Percentiles rank a stretch among this genome's conserved stretches.
Conservation (phyloP, 1,284 basidiomycete species). For the Pyrrhoderma noxium region DNA sequence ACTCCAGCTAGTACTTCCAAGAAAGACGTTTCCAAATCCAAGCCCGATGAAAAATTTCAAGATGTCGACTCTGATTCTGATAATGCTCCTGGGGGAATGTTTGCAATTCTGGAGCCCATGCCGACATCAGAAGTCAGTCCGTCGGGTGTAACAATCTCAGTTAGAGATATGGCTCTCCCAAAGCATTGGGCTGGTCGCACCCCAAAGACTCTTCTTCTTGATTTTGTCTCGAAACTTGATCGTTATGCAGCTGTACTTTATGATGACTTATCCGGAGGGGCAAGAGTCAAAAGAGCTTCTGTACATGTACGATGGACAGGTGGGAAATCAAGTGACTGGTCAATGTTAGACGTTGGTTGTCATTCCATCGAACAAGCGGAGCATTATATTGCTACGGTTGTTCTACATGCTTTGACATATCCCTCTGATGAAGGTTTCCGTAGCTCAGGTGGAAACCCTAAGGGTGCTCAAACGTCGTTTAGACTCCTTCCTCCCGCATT, state of each 20-base stretch:
- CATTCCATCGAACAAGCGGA: slow-evolving; percentile 75
- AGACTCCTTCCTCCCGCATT: slow-evolving; percentile 75
- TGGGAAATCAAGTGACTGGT: slow-evolving; percentile 59
- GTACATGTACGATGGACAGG: slow-evolving; percentile 70
- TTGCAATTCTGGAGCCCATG: slow-evolving; percentile 73
- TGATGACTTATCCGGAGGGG: slow-evolving; percentile 52
- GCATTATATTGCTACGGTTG: slow-evolving; percentile 85
- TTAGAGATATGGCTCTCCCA: slow-evolving; percentile 74
- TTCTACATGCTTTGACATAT: slow-evolving; percentile 71
- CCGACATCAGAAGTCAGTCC: slow-evolving; percentile 44
- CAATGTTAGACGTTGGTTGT: slow-evolving; percentile 85
- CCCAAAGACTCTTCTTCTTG: slow-evolving; percentile 63
- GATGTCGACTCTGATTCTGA: slow-evolving; percentile 31
- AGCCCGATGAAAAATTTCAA: slow-evolving; percentile 37
- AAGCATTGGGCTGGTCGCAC: slow-evolving; percentile 76
- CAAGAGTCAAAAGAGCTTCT: slow-evolving; percentile 65
- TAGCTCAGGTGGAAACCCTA: slow-evolving; percentile 35
- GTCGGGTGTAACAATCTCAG: slow-evolving; percentile 47
- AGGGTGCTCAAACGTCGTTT: slow-evolving; percentile 27
- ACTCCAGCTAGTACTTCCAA: not conserved
- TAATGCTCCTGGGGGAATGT: slow-evolving; percentile 55
- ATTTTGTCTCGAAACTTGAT: slow-evolving; percentile 61
- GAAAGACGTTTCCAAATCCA: slow-evolving; percentile 41
- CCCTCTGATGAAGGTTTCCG: slow-evolving; percentile 53
- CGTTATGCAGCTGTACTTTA: slow-evolving; percentile 72